phyloP scores from a whole-genome alignment of 768 basidiomycete species.

The Mycena olivaceomarginata region DNA sequence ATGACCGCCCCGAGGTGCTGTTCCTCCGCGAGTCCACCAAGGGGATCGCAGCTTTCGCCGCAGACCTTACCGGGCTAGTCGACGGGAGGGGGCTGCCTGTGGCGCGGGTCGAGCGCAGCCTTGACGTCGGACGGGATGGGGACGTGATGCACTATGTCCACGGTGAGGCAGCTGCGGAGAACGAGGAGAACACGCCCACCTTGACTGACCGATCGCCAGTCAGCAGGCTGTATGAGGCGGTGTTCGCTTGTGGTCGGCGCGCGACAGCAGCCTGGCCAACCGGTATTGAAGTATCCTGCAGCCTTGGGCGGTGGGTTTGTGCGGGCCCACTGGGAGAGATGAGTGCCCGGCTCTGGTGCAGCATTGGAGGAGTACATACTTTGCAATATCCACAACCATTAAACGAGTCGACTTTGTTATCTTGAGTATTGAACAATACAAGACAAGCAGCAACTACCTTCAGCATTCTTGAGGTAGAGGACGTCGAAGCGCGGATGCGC shows the following conservation, averaged over 20 bases:
- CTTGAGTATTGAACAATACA: conserved; percentile 34
- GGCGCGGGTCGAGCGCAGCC: conserved; percentile 72
- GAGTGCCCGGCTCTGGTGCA: conserved; percentile 49
- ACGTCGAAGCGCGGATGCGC: conserved; percentile 87
- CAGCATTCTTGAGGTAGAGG: conserved; percentile 90
- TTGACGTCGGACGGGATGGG: conserved; percentile 85
- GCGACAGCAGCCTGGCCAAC: conserved; percentile 95
- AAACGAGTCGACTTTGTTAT: conserved; percentile 82
- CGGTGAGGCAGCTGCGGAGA: conserved; percentile 17
- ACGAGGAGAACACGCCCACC: conserved; percentile 32
- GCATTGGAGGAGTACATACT: conserved; percentile 61
- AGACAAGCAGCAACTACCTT: conserved; percentile 70
- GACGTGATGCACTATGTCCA: conserved; percentile 73
- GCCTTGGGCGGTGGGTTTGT: conserved; percentile 72
- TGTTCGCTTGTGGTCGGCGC: conserved; percentile 77
- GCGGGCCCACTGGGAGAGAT: conserved; percentile 79
- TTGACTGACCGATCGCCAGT: conserved; percentile 88
- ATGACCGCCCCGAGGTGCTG: conserved; percentile 54
- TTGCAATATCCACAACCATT: conserved; percentile 95
- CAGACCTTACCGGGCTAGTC: conserved; percentile 50
- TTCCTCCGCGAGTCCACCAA: conserved; percentile 65
- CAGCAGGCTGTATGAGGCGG: conserved; percentile 79
- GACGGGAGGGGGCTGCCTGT: conserved; percentile 54
- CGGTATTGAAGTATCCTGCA: conserved; percentile 79
- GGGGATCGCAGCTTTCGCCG: conserved; percentile 56